These are phyloP conservation scores for Hyaloraphidium curvatum DNA, from an alignment of 192 early-diverging fungal species.

Conservation along the genomic window DNA sequence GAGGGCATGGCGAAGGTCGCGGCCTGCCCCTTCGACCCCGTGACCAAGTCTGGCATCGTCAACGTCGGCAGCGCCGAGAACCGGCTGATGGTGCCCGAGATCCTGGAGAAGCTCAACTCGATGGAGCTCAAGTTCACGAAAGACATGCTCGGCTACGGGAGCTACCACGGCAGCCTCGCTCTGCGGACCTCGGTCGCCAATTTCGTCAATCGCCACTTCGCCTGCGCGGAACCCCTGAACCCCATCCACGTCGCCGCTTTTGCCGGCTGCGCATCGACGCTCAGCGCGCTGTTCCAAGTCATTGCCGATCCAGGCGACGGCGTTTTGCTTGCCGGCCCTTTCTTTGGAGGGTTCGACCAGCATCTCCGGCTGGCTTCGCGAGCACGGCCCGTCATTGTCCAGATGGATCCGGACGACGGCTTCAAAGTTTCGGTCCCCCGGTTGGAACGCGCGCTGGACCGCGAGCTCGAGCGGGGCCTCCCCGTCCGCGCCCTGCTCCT, in stretches of 20 bases:
- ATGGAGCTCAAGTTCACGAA: constrained; percentile 4
- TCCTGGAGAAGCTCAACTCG: constrained; percentile 40
- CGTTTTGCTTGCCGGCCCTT: constrained; percentile 52
- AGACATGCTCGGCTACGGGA: constrained; percentile 15
- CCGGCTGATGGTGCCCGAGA: constrained; percentile 28
- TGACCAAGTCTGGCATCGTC: constrained; percentile 48
- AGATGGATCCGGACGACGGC: constrained; percentile 18
- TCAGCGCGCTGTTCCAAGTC: constrained; percentile 40
- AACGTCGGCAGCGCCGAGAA: constrained; percentile 72
- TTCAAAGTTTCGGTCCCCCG: constrained; percentile 17
- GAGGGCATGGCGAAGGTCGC: too few relatives aligned
- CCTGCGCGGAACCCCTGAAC: constrained; percentile 22
- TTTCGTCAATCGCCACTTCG: constrained; percentile 45
- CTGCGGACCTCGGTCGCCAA: constrained; percentile 38
- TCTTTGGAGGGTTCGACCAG: constrained; percentile 53
- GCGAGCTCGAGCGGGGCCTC: constrained; percentile 20
- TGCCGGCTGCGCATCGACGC: constrained; percentile 44
- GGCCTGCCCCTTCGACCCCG: too few relatives aligned
- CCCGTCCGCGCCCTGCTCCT: constrained; percentile 37
- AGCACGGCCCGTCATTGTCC: too few relatives aligned
- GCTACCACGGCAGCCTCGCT: constrained; percentile 27
- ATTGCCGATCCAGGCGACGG: constrained; percentile 51
- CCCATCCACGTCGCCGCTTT: constrained; percentile 39
- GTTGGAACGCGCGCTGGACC: constrained; percentile 26
- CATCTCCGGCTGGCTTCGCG: too few relatives aligned